Conservation (phyloP, 805 yeast genomes). For the Teunomyces atbi region DNA sequence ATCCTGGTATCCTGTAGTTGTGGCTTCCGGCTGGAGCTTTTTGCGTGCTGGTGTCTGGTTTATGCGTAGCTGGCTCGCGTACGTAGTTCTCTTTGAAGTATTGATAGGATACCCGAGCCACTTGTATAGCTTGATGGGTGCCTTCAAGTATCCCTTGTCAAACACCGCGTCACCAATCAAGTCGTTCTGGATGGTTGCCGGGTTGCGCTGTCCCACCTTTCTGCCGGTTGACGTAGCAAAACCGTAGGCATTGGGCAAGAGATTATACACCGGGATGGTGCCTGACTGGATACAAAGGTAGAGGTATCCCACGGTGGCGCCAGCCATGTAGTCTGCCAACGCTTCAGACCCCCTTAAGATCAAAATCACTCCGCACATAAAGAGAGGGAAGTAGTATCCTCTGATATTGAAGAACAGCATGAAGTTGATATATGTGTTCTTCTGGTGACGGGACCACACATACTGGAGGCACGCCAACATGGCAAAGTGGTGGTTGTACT, state of each 20-base stretch:
- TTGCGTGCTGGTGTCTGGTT: background rate
- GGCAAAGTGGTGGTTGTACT: slow-evolving; percentile 33
- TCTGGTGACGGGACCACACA: slow-evolving; percentile 60
- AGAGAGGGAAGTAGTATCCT: slow-evolving; percentile 54
- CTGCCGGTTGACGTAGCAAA: slow-evolving; percentile 14
- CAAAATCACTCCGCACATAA: slow-evolving; percentile 29
- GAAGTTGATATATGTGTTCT: slow-evolving; percentile 53
- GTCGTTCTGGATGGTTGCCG: slow-evolving; percentile 8
- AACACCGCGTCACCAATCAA: slow-evolving; percentile 42
- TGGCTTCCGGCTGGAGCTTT: background rate
- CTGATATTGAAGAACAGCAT: slow-evolving; percentile 51
- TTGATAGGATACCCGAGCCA: slow-evolving; percentile 27
- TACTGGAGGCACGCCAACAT: slow-evolving; percentile 55
- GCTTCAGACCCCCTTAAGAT: slow-evolving; percentile 44
- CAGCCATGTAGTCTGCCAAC: slow-evolving; percentile 44
- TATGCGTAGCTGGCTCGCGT: slow-evolving; percentile 3
- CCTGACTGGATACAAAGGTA: slow-evolving; percentile 63
- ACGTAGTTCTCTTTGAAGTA: slow-evolving; percentile 7
- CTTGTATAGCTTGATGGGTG: slow-evolving; percentile 46
- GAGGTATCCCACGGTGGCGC: slow-evolving; percentile 55
- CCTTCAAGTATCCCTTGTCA: slow-evolving; percentile 53
- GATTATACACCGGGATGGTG: slow-evolving; percentile 44
- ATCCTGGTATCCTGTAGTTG: background rate
- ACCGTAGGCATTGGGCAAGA: slow-evolving; percentile 32
- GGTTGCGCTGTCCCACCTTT: slow-evolving; percentile 30